phyloP scores from a whole-genome alignment of 345 rosid genomes.

The Jatropha curcas region DNA sequence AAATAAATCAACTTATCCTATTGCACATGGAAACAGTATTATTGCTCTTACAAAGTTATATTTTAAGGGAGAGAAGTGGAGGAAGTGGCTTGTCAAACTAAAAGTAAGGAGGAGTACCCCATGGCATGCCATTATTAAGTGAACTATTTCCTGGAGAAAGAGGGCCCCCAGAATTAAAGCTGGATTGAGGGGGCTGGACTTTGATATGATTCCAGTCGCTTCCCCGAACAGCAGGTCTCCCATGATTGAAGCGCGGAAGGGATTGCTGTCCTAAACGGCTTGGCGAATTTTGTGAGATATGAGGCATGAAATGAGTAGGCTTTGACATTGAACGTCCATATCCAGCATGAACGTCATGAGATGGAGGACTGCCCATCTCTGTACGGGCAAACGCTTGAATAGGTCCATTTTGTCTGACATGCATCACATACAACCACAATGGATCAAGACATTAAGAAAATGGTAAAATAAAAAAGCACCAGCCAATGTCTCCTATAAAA shows the following conservation, averaged over 20 bases:
- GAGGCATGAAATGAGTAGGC: constrained; percentile 55
- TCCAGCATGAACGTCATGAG: constrained; percentile 62
- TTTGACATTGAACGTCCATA: constrained; percentile 57
- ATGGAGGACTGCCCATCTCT: constrained; percentile 71
- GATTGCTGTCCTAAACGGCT: constrained; percentile 94
- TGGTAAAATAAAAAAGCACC: constrained; percentile 1
- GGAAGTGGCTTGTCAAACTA: constrained; percentile 18
- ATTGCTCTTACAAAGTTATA: not conserved
- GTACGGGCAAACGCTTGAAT: constrained; percentile 54
- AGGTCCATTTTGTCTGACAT: constrained; percentile 63
- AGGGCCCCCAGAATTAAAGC: constrained; percentile 58
- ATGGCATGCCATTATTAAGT: constrained; percentile 61
- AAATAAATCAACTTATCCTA: constrained; percentile 12
- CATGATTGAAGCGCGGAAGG: constrained; percentile 52
- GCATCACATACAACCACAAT: constrained; percentile 14
- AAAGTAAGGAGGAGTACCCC: constrained; percentile 70
- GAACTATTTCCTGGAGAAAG: constrained; percentile 84
- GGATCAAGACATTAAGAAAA: constrained; percentile 1
- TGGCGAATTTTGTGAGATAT: constrained; percentile 66
- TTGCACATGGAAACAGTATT: not conserved
- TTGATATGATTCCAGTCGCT: constrained; percentile 69
- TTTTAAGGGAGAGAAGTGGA: not conserved
- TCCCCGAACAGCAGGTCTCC: constrained; percentile 53
- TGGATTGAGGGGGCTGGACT: constrained; percentile 67
- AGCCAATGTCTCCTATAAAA: no score